phyloP scores from a whole-genome alignment of 176 grass and related monocot genomes.

The Eragrostis nindensis region DNA sequence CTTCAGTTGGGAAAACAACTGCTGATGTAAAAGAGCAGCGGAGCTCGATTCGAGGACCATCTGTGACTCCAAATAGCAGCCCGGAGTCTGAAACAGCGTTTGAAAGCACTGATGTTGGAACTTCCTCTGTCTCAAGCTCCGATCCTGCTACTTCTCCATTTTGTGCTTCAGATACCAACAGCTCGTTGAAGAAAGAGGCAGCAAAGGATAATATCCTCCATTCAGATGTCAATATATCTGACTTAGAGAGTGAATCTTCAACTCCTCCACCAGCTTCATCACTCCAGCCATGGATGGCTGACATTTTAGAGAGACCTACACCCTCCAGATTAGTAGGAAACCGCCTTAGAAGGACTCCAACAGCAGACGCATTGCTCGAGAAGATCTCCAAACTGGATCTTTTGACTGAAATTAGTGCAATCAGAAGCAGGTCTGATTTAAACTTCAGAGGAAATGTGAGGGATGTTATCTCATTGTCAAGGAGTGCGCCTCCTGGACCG shows the following conservation, averaged over 20 bases:
- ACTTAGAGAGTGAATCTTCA: constrained; percentile 59
- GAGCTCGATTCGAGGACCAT: constrained; percentile 45
- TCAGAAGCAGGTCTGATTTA: constrained; percentile 72
- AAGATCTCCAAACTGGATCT: constrained; percentile 74
- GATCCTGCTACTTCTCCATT: constrained; percentile 77
- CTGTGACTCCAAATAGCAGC: constrained; percentile 72
- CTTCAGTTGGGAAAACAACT: constrained; percentile 3
- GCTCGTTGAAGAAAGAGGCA: constrained; percentile 42
- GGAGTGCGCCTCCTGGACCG: constrained; percentile 74
- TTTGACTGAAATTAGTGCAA: constrained; percentile 58
- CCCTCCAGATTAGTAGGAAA: constrained; percentile 28
- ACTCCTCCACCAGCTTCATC: constrained; percentile 50
- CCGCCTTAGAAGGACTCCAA: constrained; percentile 53
- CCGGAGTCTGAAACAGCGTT: constrained; percentile 61
- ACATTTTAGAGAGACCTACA: constrained; percentile 43
- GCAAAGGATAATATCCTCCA: constrained; percentile 41
- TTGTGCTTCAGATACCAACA: constrained; percentile 56
- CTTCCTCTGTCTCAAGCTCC: constrained; percentile 75
- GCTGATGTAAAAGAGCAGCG: constrained; percentile 27
- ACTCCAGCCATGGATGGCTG: constrained; percentile 81
- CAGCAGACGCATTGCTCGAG: constrained; percentile 64
- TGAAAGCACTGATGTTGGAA: constrained; percentile 60
- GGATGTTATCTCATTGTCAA: constrained; percentile 70
- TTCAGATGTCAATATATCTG: constrained; percentile 45
- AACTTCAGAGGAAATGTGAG: constrained; percentile 85